Base-by-base conservation (phyloP, 169 alveolate species). In the Eimeria sp. region DNA sequence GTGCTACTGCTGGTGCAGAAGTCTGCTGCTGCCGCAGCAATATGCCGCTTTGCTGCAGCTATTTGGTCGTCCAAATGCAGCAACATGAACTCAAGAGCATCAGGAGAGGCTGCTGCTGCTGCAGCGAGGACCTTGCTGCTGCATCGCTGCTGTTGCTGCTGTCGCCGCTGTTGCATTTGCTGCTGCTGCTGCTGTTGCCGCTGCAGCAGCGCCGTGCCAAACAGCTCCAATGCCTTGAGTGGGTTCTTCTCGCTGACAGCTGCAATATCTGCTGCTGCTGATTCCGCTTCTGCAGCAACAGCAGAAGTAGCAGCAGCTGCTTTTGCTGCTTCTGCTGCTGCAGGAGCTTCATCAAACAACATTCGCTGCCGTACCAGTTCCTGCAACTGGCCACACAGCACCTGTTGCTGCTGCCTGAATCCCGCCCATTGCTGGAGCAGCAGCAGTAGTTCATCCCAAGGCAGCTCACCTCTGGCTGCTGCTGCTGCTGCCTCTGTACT, bases 401-500 rank as follows among this genome's bases (percentile, higher is more conserved):
- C 54, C 84, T 75, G 84, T 57, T 54, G 61, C 61, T 54, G 61
- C 61, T 54, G 61, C 61, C 61, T 7, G 61, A 54, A 54, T 4
- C 2, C 84, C 20, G 30, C 84, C 84, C 84, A 75, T 9, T 75
- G 84, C 84, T 75, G 58, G 54, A 75, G 84, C 84, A 75, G 47
- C 30, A 34, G 84, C 27, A 22, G 43, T 57, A 75, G 0, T 5
- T 75, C 84, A 13, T 25, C 84, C 84, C 84, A 75, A 25, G 84
- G 84, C 54, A 75, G 84, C 84, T 75, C 43, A 13, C 58, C 84
- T 3, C 54, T 43, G 4, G 51, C 76, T 75, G 84, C 84, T 75
- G 84, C 84, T 75, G 84, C 84, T 75, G 84, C 84, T 75, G 84
- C 84, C 34, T 47, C 84, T 75, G 84, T 54, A 0, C 61, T 67